Percentiles rank a stretch among this genome's conserved stretches.
These are phyloP conservation scores for Botrytis porri DNA, from an alignment of 2,329 filamentous ascomycete genomes.

Conservation along the genomic window DNA sequence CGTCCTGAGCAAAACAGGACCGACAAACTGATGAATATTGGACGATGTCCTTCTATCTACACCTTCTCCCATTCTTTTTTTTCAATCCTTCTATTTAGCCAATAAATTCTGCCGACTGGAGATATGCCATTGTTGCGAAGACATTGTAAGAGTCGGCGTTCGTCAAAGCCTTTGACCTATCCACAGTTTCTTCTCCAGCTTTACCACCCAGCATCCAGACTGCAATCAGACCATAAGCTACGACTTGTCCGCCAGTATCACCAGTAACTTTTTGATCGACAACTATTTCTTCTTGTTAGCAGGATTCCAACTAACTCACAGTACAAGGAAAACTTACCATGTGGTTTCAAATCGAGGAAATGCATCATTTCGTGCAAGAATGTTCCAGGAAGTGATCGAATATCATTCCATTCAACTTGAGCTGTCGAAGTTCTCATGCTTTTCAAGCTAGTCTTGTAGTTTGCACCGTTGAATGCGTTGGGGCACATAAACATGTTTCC, in stretches of 20 bases:
- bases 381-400: conserved; percentile 13
- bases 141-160: conserved; percentile 18
- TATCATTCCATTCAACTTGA: conserved; percentile 1
- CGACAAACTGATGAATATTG: not conserved
- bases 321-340: not conserved
- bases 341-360: conserved; percentile 14
- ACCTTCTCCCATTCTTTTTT: not conserved
- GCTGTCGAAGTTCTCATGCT: conserved; percentile 3
- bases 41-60: not conserved
- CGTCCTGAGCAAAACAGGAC: not conserved
- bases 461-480: conserved; percentile 1
- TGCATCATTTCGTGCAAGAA: conserved; percentile 17
- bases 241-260: not conserved
- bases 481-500: conserved; percentile 14
- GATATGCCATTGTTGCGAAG: conserved; percentile 15
- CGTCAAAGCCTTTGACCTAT: conserved; percentile 9
- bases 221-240: conserved; percentile 11
- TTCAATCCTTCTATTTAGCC: not conserved
- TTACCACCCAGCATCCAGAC: conserved; percentile 5
- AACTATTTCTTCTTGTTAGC: conserved; percentile 4
- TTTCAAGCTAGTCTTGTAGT: conserved; percentile 13
- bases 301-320: not conserved
- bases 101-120: conserved; percentile 3
- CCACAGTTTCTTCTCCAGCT: conserved; percentile 6
- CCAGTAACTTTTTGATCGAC: not conserved